phyloP scores from a whole-genome alignment of 495 filamentous ascomycete genomes.

The Aspergillus haitiensis region DNA sequence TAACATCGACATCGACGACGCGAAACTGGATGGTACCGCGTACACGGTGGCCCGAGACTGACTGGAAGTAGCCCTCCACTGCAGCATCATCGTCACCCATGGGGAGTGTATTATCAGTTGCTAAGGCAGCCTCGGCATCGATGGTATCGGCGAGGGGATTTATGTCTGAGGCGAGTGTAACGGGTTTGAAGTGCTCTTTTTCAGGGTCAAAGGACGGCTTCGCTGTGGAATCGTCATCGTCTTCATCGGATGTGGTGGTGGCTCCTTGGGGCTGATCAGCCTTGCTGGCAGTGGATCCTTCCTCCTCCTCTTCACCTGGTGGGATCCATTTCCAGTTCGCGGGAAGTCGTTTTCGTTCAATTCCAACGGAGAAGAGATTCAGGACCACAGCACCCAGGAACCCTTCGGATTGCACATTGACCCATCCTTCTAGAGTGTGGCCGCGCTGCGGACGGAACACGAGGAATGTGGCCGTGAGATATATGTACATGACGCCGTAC shows the following conservation, averaged over 20 bases:
- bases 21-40: conserved; percentile 60
- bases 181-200: conserved; percentile 46
- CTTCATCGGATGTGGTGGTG: conserved; percentile 24
- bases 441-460: conserved; percentile 64
- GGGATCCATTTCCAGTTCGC: conserved; percentile 64
- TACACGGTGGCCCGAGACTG: conserved; percentile 61
- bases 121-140: conserved; percentile 24
- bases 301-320: conserved; percentile 40
- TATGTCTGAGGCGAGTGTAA: conserved; percentile 35
- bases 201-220: conserved; percentile 36
- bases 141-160: conserved; percentile 29
- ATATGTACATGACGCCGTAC: conserved; percentile 66
- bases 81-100: conserved; percentile 39
- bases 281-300: conserved; percentile 15
- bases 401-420: conserved; percentile 71
- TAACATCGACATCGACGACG: conserved; percentile 63
- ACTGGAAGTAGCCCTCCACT: conserved; percentile 58
- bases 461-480: conserved; percentile 72
- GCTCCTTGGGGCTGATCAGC: not conserved
- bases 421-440: conserved; percentile 59
- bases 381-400: conserved; percentile 69
- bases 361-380: conserved; percentile 74
- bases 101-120: conserved; percentile 21
- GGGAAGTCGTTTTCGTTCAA: conserved; percentile 66
- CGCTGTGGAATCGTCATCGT: conserved; percentile 33